Percentiles rank a stretch among this genome's conserved stretches.
phyloP scores from a whole-genome alignment of 768 basidiomycete species.

The Lyophyllum shimeji region DNA sequence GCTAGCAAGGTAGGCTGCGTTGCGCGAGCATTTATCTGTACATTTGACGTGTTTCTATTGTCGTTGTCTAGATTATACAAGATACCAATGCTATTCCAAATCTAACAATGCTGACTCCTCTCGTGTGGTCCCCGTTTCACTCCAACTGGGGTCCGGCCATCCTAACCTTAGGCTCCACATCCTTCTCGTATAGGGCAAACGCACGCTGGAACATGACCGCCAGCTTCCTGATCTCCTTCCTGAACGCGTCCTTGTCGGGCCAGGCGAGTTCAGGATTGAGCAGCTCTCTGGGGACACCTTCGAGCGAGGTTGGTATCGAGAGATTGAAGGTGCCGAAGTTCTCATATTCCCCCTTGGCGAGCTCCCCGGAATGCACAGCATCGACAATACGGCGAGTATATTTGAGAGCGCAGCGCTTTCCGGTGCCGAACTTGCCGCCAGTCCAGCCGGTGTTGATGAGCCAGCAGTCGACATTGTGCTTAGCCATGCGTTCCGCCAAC shows the following conservation, averaged over 20 bases:
- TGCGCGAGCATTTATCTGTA: no score
- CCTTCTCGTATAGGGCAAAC: slow-evolving; percentile 87
- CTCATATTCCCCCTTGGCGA: slow-evolving; percentile 86
- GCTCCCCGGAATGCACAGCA: slow-evolving; percentile 91
- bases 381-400: slow-evolving; percentile 96
- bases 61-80: slow-evolving; percentile 9
- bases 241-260: slow-evolving; percentile 87
- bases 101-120: neutral
- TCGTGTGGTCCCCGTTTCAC: slow-evolving; percentile 9
- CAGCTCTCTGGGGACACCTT: slow-evolving; percentile 88
- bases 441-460: slow-evolving; percentile 99
- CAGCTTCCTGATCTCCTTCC: slow-evolving; percentile 84
- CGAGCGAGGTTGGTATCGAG: slow-evolving; percentile 76
- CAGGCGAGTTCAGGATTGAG: slow-evolving; percentile 89
- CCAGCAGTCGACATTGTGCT: slow-evolving; percentile 92
- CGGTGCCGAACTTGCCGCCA: slow-evolving; percentile 87
- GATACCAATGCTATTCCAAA: slow-evolving; percentile 9
- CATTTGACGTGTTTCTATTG: slow-evolving; percentile 2
- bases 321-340: slow-evolving; percentile 83
- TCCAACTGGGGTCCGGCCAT: slow-evolving; percentile 69
- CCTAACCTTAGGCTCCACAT: slow-evolving; percentile 79
- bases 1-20: no score
- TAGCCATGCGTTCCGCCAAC: slow-evolving; percentile 92
- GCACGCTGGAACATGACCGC: slow-evolving; percentile 94
- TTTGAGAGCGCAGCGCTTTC: slow-evolving; percentile 95